Percentiles rank a stretch among this genome's conserved stretches.
Conservation (phyloP, 768 basidiomycete species). For the Phanerochaete sordida region DNA sequence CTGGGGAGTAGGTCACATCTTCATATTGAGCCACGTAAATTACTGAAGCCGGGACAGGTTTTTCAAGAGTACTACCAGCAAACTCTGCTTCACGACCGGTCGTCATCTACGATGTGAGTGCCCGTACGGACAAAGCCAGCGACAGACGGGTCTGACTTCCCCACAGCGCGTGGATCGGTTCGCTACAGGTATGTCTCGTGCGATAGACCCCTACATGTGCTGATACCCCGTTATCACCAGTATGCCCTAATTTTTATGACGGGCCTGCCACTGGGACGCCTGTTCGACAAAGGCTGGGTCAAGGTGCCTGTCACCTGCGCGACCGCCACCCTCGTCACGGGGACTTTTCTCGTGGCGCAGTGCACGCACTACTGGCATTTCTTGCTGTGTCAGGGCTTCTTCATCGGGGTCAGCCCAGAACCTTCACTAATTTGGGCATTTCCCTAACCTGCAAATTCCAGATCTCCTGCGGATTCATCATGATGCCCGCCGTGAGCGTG, state of each 20-base stretch:
- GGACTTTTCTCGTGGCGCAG: constrained; percentile 63
- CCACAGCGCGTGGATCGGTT: constrained; percentile 61
- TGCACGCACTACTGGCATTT: constrained; percentile 79
- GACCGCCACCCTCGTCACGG: constrained; percentile 45
- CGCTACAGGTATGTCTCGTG: constrained; percentile 42
- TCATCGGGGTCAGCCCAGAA: constrained; percentile 58
- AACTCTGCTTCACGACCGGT: constrained; percentile 41
- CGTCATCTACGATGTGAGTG: constrained; percentile 60
- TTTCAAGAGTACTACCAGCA: constrained; percentile 73
- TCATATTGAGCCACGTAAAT: no score
- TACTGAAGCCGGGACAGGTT: no score
- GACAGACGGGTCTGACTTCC: neutral
- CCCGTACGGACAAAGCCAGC: neutral
- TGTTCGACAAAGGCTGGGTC: constrained; percentile 73
- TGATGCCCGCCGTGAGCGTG: constrained; percentile 59
- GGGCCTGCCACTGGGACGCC: constrained; percentile 56
- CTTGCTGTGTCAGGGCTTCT: constrained; percentile 69
- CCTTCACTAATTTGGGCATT: no score
- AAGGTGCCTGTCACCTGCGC: constrained; percentile 44
- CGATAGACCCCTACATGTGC: neutral
- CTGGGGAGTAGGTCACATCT: constrained; percentile 69
- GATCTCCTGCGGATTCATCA: constrained; percentile 42
- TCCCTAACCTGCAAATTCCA: constrained; percentile 1
- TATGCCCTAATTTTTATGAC: constrained; percentile 62
- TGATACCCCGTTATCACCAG: neutral